Base-by-base conservation (phyloP, 2,329 filamentous ascomycete species). In the Ascochyta clinopodiicola region DNA sequence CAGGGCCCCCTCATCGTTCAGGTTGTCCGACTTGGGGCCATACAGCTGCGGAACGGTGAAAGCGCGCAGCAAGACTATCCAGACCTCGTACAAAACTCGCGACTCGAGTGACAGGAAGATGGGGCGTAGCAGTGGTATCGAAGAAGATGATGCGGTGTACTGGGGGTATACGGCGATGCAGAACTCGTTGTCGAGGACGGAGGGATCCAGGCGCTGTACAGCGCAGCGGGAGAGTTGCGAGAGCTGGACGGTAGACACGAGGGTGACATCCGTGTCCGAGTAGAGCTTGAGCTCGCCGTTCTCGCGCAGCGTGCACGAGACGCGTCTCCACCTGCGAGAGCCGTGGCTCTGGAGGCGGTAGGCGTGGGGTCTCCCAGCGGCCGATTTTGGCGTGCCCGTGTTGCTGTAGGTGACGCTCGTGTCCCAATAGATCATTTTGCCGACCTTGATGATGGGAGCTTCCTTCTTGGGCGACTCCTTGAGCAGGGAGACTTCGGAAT, bases 81-180 rank as follows among this genome's bases (percentile, higher is more conserved):
- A 99, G 12, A 97, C 95, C 73, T 99, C 95, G 67, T 96, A 96
- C n/a, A 96, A 81, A 6, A 96, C 87, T 37, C 93, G 86, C 24
- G 86, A 93, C 64, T 98, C 94, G 39, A 97, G 78, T 3, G 91
- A 90, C 31, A 99, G 81, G 71, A 96, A 97, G 32, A 98, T 88
- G 0, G 95, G 94, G n/a, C 91, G 87, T 56, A 92, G 88, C 25
- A 94, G 85, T 6, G 89, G 89, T 51, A 94, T 81, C 17, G 89
- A 84, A 2, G 86, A 89, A 1, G 91, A 85, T 19, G 86, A 86
- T 9, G 89, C 83, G 0, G 91, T 88, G 75, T 99, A 98, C 60
- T 94, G 93, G 15, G 95, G 94, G 70, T 97, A 97, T 42, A 99
- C 94, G 47, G 91, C 93, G 60, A 99, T 90, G 78, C 93, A 98